Conservation (phyloP, 305 asterid species). For the Fraxinus sp. region DNA sequence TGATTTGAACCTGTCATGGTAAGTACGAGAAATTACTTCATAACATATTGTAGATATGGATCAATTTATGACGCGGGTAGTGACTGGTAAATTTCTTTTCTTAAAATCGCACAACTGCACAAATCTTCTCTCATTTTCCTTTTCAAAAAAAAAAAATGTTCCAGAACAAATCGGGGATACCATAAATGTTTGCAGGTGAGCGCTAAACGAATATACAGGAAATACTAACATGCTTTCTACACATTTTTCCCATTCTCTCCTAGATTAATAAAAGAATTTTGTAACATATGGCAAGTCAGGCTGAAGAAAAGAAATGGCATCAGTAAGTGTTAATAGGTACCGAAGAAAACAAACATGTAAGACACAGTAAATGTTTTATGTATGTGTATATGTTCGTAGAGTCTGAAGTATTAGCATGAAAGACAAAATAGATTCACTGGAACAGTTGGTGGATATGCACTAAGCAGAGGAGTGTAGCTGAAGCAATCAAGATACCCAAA, state of each 20-base stretch:
- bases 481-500: constrained; percentile 4
- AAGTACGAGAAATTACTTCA: constrained; percentile 17
- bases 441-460: background rate
- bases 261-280: background rate
- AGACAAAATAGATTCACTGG: background rate
- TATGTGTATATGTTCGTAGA: background rate
- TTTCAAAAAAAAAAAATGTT: background rate
- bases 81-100: background rate
- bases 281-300: background rate
- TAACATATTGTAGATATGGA: constrained; percentile 27
- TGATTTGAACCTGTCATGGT: constrained; percentile 79
- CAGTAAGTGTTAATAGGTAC: background rate
- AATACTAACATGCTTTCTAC: background rate
- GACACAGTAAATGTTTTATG: background rate
- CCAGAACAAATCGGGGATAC: background rate
- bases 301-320: background rate
- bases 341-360: background rate
- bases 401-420: background rate
- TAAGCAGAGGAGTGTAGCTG: background rate
- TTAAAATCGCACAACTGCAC: background rate
- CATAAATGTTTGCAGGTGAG: background rate
- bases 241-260: background rate
- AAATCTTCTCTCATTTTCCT: background rate
- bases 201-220: background rate
- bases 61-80: constrained; percentile 1